A percentile compares a stretch with the other conserved stretches of the same genome.
These are phyloP conservation scores for Candida alai DNA, from an alignment of 805 yeast species.

Conservation along the genomic window DNA sequence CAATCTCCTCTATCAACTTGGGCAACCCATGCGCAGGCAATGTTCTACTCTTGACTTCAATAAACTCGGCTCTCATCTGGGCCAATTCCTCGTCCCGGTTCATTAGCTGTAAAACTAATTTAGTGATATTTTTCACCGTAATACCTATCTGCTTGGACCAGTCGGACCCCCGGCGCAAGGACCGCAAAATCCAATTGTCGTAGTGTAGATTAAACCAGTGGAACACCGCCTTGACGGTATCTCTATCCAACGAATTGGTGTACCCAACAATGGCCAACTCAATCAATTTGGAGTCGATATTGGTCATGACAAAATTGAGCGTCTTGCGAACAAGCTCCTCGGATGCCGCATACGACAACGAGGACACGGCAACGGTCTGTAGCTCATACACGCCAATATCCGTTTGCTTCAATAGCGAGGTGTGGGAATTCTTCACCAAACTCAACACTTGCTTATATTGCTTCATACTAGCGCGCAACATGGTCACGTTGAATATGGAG, in stretches of 20 bases:
- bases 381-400: constrained; percentile 34
- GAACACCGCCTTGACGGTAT: constrained; percentile 26
- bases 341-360: constrained; percentile 48
- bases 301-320: constrained; percentile 53
- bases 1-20: constrained; percentile 19
- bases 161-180: constrained; percentile 43
- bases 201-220: constrained; percentile 55
- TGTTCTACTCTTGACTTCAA: constrained; percentile 22
- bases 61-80: constrained; percentile 22
- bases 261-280: constrained; percentile 57
- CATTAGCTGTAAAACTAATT: constrained; percentile 38
- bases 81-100: constrained; percentile 30
- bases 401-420: constrained; percentile 38
- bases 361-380: constrained; percentile 53
- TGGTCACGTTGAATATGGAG: constrained; percentile 40
- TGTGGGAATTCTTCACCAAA: constrained; percentile 47
- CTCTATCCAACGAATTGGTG: constrained; percentile 33
- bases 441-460: constrained; percentile 60
- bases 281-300: constrained; percentile 51
- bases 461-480: constrained; percentile 26
- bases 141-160: constrained; percentile 44
- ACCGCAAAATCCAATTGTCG: constrained; percentile 48
- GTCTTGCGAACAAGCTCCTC: constrained; percentile 48
- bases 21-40: constrained; percentile 39
- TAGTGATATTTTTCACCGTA: constrained; percentile 41